phyloP scores from a whole-genome alignment of 352 stramenopile species.

The Phytophthora multivora region DNA sequence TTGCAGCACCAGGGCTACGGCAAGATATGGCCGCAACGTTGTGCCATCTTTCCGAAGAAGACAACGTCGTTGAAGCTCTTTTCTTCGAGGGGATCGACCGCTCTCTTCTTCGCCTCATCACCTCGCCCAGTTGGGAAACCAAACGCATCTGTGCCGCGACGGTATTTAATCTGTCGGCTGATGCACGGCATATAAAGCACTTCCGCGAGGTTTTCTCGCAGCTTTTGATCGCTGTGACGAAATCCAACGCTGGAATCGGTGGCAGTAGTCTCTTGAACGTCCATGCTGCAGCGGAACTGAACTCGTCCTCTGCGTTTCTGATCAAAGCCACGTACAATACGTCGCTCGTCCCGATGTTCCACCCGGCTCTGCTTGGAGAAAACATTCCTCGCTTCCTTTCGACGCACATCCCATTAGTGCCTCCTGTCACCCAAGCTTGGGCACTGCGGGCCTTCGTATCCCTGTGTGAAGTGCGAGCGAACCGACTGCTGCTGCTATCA shows the following conservation, averaged over 20 bases:
- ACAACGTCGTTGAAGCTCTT: constrained; percentile 54
- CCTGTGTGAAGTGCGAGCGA: constrained; percentile 54
- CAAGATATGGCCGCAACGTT: constrained; percentile 73
- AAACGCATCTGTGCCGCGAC: constrained; percentile 72
- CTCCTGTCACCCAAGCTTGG: constrained; percentile 43
- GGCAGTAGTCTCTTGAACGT: constrained; percentile 18
- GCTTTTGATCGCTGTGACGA: constrained; percentile 43
- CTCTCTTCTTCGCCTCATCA: constrained; percentile 52
- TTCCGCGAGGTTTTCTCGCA: constrained; percentile 70
- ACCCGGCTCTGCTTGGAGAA: constrained; percentile 60
- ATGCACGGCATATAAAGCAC: constrained; percentile 62
- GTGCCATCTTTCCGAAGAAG: constrained; percentile 72
- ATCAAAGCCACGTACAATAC: constrained; percentile 81
- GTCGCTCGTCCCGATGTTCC: constrained; percentile 58
- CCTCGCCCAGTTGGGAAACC: constrained; percentile 53
- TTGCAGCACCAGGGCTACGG: constrained; percentile 25
- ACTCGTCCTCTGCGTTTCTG: constrained; percentile 43
- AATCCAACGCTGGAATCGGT: constrained; percentile 18
- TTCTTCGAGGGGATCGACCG: constrained; percentile 78
- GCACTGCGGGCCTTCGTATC: constrained; percentile 57
- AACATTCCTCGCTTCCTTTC: constrained; percentile 68
- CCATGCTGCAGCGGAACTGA: constrained; percentile 8
- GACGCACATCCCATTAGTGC: constrained; percentile 47
- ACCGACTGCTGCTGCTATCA: constrained; percentile 55
- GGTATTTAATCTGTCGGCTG: constrained; percentile 73